phyloP scores from a whole-genome alignment of 495 filamentous ascomycete genomes.

The Chaetomium cochliodes region DNA sequence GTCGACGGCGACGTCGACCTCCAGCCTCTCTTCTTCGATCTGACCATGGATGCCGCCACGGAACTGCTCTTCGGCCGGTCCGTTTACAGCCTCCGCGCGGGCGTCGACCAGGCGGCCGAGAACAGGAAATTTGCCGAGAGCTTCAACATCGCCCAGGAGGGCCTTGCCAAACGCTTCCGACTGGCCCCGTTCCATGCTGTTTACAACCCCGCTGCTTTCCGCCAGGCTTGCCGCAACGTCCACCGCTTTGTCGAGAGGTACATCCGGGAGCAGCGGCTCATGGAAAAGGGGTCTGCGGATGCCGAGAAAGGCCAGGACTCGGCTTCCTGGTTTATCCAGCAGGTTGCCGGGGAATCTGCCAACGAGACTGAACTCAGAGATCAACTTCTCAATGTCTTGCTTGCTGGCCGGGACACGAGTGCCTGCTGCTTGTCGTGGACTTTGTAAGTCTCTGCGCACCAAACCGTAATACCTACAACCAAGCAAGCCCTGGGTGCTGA shows the following conservation, averaged over 20 bases:
- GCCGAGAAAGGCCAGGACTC: neutral
- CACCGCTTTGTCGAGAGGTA: slow-evolving; percentile 43
- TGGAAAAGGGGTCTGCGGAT: neutral
- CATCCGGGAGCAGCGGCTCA: slow-evolving; percentile 32
- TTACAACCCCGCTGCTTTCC: slow-evolving; percentile 37
- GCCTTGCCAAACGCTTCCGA: slow-evolving; percentile 42
- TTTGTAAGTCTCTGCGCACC: slow-evolving; percentile 28
- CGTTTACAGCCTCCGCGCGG: slow-evolving; percentile 37
- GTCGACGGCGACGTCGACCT: slow-evolving; percentile 42
- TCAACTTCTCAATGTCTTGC: slow-evolving; percentile 25
- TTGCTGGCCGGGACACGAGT: slow-evolving; percentile 29
- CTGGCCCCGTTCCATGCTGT: slow-evolving; percentile 42
- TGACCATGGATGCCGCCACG: slow-evolving; percentile 45
- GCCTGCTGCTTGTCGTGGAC: slow-evolving; percentile 42
- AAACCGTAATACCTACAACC: neutral
- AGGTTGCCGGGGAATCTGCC: slow-evolving; percentile 18
- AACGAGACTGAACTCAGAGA: slow-evolving; percentile 19
- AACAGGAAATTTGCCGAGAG: slow-evolving; percentile 38
- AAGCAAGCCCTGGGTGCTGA: too few relatives aligned
- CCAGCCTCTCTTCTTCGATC: slow-evolving; percentile 48
- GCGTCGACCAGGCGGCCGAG: slow-evolving; percentile 27
- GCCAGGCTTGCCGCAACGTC: slow-evolving; percentile 41
- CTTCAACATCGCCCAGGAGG: slow-evolving; percentile 43
- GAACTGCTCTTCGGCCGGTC: slow-evolving; percentile 43
- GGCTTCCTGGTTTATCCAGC: slow-evolving; percentile 18